phyloP scores from a whole-genome alignment of 768 basidiomycete species.

The Phlebiopsis flavidoalba region DNA sequence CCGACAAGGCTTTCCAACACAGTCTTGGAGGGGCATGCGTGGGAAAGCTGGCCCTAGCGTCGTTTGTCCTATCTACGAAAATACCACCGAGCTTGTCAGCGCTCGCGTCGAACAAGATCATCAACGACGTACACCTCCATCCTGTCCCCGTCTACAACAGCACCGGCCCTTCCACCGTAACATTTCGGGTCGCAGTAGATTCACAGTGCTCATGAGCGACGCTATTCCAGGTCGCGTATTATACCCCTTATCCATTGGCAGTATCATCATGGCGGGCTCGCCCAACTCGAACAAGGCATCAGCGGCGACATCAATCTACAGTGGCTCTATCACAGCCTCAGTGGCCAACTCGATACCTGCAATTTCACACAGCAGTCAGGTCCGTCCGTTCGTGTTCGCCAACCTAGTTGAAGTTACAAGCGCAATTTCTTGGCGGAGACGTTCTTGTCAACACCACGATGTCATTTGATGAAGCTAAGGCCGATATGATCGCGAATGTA shows the following conservation, averaged over 20 bases:
- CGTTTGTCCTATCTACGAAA: conserved; percentile 22
- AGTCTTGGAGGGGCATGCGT: conserved; percentile 16
- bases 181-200: background rate
- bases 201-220: background rate
- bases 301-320: background rate
- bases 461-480: background rate
- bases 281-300: background rate
- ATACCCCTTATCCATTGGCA: conserved; percentile 4
- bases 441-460: too few relatives aligned
- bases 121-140: background rate
- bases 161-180: background rate
- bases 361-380: background rate
- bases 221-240: background rate
- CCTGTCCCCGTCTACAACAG: background rate
- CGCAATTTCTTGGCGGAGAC: background rate
- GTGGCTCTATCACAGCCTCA: background rate
- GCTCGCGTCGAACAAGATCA: conserved; percentile 12
- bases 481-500: background rate
- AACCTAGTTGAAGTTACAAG: background rate
- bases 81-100: conserved; percentile 13
- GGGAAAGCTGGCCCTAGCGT: conserved; percentile 18
- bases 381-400: background rate
- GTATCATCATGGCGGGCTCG: background rate
- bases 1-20: conserved; percentile 12
- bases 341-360: background rate